Base-by-base conservation (phyloP, 2,329 filamentous ascomycete genomes). In the Capronia americana region DNA sequence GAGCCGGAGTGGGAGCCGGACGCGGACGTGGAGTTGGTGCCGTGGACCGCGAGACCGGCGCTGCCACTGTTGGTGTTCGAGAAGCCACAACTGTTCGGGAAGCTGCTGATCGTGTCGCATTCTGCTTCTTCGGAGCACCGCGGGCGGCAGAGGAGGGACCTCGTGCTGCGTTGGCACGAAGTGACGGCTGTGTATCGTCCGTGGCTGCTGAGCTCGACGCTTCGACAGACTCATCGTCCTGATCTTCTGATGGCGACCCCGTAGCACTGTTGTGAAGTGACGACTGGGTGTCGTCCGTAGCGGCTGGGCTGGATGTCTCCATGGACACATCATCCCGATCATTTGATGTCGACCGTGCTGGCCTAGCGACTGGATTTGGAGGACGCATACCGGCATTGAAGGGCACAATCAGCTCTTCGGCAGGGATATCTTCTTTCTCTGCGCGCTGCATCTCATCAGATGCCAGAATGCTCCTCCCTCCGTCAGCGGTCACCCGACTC, bases 401-500 rank as follows among this genome's bases (percentile, higher is more conserved):
- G 2, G 64, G 64, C 57, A 46, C 51, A 24, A 66, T 32, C 3
- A 62, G n/a, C 17, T 57, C 53, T 51, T 66, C 30, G 8, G 11
- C n/a, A 20, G 41, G 32, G 8, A 46, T 44, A 6, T 51, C 58
- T 41, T 53, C 26, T 10, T 26, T 11, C 7, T 44, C 23, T 5
- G 28, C 8, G n/a, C 10, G n/a, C 30, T 46, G 12, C 10, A 34
- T 59, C 20, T 54, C 53, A 44, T 77, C 38, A 64, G 12, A 68
- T 61, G 69, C 65, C 24, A 81, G 69, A 41, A 80, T 74, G 58
- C 77, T 80, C 67, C 74, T 75, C 2, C 82, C 82, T 17, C 81
- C 81, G 75, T 84, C 82, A 20, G 70, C 67, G 1, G 81, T 82
- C 38, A 83, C 44, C 50, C 82, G 76, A 48, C 74, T 71, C 34